Evolutionary conservation across 202 grass and related monocot genomes (phyloP), one percentile per base, ranked within the genome.

Genomic region (Dendrocalamus latiflorus): DNA sequence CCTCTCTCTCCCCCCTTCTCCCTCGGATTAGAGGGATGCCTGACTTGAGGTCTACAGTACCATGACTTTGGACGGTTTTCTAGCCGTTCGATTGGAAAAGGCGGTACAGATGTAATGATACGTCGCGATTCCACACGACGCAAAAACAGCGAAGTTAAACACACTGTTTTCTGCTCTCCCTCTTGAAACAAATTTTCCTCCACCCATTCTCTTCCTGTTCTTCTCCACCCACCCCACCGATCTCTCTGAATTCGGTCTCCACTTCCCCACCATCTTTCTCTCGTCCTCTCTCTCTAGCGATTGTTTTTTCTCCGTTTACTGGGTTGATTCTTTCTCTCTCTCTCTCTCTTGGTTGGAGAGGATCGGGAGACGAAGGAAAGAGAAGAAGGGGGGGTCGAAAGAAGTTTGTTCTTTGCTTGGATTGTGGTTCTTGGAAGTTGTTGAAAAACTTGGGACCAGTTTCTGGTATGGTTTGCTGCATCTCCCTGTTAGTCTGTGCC

Each of bases 171-270:
- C 33, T 33, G 33, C 33, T 33, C 33, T 62, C 57, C 65, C 55
- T 84, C 68, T 43, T 87, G 64, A n/a, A n/a, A 80, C 84, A 65
- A 82, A 75, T 26, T 87, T 87, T 87, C 85, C 89, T 90, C 89
- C 89, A 87, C 85, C 85, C 89, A 66, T 87, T 91, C 75, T 22
- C 68, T 49, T 63, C 80, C 75, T 70, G 39, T 62, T 65, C 80
- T 24, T 84, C 88, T 84, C 85, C 85, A 77, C 64, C 84, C 84
- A 79, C 80, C 72, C 65, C 79, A 36, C 66, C 85, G 81, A 84
- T 81, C 76, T 81, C 76, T 84, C 70, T 57, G 30, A 91, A 84
- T 72, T 91, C 76, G 4, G 63, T 70, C 60, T 17, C 33, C 61
- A 21, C 78, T 54, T 21, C 20, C 45, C 18, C 8, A 66, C 78